Base-by-base conservation (phyloP, 2,329 filamentous ascomycete species). In the Ophiosphaerella herpotricha region DNA sequence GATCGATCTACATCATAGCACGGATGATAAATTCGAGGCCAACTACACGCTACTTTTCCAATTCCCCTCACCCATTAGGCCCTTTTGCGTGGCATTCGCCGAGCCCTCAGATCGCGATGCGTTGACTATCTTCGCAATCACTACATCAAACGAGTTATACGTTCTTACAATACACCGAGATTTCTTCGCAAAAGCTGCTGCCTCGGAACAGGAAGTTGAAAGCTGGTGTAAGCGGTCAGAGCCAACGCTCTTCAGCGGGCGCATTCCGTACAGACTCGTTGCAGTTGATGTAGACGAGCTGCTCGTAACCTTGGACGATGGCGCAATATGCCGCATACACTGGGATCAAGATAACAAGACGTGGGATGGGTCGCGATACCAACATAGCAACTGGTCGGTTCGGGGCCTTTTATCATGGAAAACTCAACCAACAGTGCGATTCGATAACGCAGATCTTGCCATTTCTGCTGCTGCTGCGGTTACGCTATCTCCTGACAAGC, bases 141-240 rank as follows among this genome's bases (percentile, higher is more conserved):
- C 92, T 53, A 83, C 85, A 54, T 79, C 83, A n/a, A 89, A 87
- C 66, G 85, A 90, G 57, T 80, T 99, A 14, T 92, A 92, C 75
- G 91, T 90, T 11, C 81, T 99, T 58, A 88, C 83, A n/a, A 75
- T 99, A 42, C 86, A 88, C 51, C 88, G 89, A 26, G 90, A 94
- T 60, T 88, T 90, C 67, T 96, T 97, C 71, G 82, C 86, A 52
- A 86, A 85, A 70, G 80, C 82, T 51, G 79, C 82, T 1, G 85
- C 85, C 16, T 84, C 87, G 13, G 90, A 95, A 58, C 83, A 87
- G 43, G 87, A 88, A 49, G 77, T 91, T n/a, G 81, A 81, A 31
- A 88, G 91, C 46, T 85, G 87, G 72, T 92, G 87, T 77, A 92
- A 90, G 74, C 83, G 85, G 7, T 89, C 85, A 68, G 74, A 83